These are phyloP conservation scores for Fusarium luffae DNA, from an alignment of 2,329 filamentous ascomycete species.

Conservation along the genomic window DNA sequence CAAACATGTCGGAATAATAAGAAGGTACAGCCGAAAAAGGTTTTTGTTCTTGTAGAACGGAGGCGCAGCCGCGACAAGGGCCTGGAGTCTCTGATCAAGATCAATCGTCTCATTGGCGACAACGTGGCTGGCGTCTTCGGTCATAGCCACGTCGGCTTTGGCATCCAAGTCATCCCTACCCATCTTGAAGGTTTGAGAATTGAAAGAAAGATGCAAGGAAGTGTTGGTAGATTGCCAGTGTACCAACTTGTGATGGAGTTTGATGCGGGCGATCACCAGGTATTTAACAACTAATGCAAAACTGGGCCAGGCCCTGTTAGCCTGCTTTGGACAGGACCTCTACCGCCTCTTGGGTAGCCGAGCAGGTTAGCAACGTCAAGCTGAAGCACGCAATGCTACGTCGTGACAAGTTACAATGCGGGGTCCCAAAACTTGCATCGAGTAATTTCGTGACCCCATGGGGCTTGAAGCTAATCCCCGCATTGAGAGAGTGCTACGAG, in stretches of 20 bases:
- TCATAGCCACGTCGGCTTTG: background rate
- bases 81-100: background rate
- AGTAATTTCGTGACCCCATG: background rate
- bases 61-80: background rate
- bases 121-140: background rate
- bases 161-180: background rate
- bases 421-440: background rate
- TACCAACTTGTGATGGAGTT: background rate
- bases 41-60: conserved; percentile 22
- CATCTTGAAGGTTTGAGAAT: background rate
- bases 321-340: too few relatives aligned
- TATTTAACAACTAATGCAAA: background rate
- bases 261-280: background rate
- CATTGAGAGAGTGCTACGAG: background rate
- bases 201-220: background rate
- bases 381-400: too few relatives aligned
- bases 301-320: too few relatives aligned
- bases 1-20: conserved; percentile 25
- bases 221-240: background rate
- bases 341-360: too few relatives aligned
- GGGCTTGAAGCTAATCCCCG: background rate
- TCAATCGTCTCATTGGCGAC: background rate
- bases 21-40: conserved; percentile 17
- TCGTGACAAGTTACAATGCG: background rate
- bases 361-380: background rate